Evolutionary conservation across 129 eudicot genomes (phyloP).

Genomic region (Chrysanthemum lavandulifolium): DNA sequence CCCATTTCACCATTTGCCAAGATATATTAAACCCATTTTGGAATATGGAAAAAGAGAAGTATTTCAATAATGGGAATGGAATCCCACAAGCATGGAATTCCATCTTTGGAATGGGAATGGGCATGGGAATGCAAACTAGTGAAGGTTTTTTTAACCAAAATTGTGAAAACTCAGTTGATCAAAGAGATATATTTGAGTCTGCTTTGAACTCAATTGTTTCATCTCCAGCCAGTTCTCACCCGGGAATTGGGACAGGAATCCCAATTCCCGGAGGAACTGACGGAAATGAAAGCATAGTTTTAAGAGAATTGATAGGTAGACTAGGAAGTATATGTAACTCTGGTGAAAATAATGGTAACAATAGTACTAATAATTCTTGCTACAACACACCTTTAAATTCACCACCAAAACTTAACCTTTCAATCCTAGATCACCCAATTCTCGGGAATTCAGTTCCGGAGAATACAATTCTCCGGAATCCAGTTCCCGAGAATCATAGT

Average conservation of each 20-base stretch:
- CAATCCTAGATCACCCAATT: slow-evolving; percentile 38
- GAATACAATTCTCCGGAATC: slow-evolving; percentile 9
- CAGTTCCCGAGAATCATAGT: slow-evolving; percentile 27
- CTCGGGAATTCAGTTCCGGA: slow-evolving; percentile 15
- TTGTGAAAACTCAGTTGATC: slow-evolving; percentile 61
- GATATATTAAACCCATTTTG: slow-evolving; percentile 27
- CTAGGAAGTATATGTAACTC: slow-evolving; percentile 71
- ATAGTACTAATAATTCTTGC: slow-evolving; percentile 52
- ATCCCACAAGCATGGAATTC: slow-evolving; percentile 44
- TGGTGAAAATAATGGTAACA: slow-evolving; percentile 48
- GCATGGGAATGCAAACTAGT: slow-evolving; percentile 42
- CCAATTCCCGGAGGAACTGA: not conserved
- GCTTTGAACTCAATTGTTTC: slow-evolving; percentile 85
- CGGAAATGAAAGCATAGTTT: slow-evolving; percentile 47
- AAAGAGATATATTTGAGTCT: slow-evolving; percentile 82
- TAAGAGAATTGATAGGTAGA: slow-evolving; percentile 77
- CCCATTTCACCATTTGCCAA: slow-evolving; percentile 26
- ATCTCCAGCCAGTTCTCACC: slow-evolving; percentile 55
- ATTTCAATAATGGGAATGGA: slow-evolving; percentile 37
- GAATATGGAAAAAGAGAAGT: slow-evolving; percentile 51
- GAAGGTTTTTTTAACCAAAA: slow-evolving; percentile 57
- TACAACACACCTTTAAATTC: slow-evolving; percentile 79
- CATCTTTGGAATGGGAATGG: slow-evolving; percentile 33
- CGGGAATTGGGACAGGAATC: not conserved
- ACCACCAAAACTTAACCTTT: slow-evolving; percentile 67